phyloP scores from a whole-genome alignment of 768 basidiomycete genomes.

The Amanita polypyramis region DNA sequence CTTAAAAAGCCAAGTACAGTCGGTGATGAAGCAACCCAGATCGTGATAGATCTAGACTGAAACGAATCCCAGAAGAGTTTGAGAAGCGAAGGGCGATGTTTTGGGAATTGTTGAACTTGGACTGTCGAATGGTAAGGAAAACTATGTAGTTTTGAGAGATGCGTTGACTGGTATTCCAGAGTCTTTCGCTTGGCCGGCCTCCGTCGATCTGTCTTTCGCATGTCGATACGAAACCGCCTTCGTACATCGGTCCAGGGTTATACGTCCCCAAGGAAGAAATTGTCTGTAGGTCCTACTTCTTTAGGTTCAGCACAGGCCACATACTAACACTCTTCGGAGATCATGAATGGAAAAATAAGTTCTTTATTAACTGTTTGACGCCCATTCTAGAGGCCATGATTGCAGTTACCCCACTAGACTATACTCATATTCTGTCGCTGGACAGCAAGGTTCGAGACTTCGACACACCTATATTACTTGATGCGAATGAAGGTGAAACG shows the following conservation, averaged over 20 bases:
- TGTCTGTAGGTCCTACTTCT: conserved; percentile 29
- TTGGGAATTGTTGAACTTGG: conserved; percentile 67
- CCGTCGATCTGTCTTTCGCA: conserved; percentile 57
- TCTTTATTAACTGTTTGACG: conserved; percentile 51
- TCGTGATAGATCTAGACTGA: conserved; percentile 53
- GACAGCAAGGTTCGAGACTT: conserved; percentile 50
- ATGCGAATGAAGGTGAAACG: conserved; percentile 27
- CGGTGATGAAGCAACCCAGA: conserved; percentile 29
- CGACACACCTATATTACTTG: conserved; percentile 37
- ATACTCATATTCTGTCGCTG: conserved; percentile 39
- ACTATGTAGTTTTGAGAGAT: neutral
- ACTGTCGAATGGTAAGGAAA: conserved; percentile 47
- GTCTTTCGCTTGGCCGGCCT: conserved; percentile 60
- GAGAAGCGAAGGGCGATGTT: conserved; percentile 60
- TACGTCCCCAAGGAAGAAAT: conserved; percentile 41
- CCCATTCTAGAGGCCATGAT: conserved; percentile 53
- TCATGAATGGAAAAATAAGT: conserved; percentile 62
- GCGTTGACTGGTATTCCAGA: conserved; percentile 24
- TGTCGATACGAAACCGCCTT: conserved; percentile 51
- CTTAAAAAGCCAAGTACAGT: conserved; percentile 10
- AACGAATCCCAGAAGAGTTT: conserved; percentile 62
- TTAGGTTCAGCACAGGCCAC: neutral
- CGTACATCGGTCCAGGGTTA: conserved; percentile 33
- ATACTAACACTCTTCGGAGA: conserved; percentile 24
- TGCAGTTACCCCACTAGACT: conserved; percentile 39